phyloP scores from a whole-genome alignment of 2,329 filamentous ascomycete genomes.

The Curvularia hawaiiensis region DNA sequence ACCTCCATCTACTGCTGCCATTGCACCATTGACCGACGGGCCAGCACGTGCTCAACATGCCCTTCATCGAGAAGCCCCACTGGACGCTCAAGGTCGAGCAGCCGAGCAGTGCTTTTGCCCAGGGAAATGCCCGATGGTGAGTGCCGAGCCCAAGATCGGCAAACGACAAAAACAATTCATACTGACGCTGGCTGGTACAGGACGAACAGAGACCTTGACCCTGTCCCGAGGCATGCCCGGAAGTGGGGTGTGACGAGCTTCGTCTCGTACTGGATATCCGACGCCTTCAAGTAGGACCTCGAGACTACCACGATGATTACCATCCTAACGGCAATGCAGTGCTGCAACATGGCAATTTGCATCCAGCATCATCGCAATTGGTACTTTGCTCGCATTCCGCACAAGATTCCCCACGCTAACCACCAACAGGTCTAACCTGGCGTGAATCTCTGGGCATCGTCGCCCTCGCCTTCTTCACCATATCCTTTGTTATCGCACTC shows the following conservation, averaged over 20 bases:
- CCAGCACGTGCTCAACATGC: conserved; percentile 25
- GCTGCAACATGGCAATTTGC: conserved; percentile 61
- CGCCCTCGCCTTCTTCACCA: conserved; percentile 58
- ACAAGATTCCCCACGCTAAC: neutral
- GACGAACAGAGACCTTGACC: conserved; percentile 58
- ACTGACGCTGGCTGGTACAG: conserved; percentile 11
- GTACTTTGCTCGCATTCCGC: conserved; percentile 16
- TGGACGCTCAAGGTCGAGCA: conserved; percentile 51
- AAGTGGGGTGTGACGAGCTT: conserved; percentile 56
- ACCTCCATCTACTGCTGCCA: neutral
- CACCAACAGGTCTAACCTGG: conserved; percentile 56
- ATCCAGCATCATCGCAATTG: conserved; percentile 46
- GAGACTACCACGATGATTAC: neutral
- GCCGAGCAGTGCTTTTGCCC: conserved; percentile 53
- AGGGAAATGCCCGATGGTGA: conserved; percentile 46
- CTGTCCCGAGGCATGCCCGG: conserved; percentile 50
- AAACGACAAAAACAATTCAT: neutral
- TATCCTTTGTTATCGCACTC: conserved; percentile 64
- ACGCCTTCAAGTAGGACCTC: conserved; percentile 54
- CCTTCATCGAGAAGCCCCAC: conserved; percentile 45
- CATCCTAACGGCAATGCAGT: conserved; percentile 25
- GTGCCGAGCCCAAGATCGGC: neutral
- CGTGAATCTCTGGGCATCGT: conserved; percentile 61
- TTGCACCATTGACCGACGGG: neutral
- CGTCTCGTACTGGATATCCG: conserved; percentile 59